phyloP scores from a whole-genome alignment of 1,284 basidiomycete species.

The Rhodofomes roseus region DNA sequence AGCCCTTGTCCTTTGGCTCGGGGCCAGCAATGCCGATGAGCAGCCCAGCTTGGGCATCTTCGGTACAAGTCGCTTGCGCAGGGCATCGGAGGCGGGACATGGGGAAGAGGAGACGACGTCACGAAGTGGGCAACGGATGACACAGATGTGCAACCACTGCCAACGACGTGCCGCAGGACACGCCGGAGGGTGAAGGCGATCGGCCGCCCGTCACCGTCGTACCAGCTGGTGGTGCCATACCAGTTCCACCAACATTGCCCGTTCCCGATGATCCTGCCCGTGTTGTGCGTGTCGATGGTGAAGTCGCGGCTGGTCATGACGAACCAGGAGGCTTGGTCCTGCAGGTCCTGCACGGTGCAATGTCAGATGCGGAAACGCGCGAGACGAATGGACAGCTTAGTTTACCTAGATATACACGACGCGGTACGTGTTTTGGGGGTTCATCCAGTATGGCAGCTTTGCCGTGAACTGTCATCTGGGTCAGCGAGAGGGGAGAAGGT shows the following conservation, averaged over 20 bases:
- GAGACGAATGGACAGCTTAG: no score
- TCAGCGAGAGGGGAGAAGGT: background rate
- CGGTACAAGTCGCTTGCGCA: constrained; percentile 60
- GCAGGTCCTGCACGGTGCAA: constrained; percentile 35
- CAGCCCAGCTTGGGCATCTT: constrained; percentile 69
- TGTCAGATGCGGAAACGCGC: background rate
- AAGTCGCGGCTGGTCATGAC: constrained; percentile 60
- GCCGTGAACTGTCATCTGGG: constrained; percentile 42
- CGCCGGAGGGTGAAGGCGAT: constrained; percentile 56
- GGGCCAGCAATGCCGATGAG: constrained; percentile 33
- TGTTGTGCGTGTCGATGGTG: constrained; percentile 52
- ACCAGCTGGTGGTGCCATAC: constrained; percentile 28
- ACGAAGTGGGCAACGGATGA: constrained; percentile 27
- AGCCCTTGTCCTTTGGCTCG: constrained; percentile 37
- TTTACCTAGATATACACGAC: constrained; percentile 61
- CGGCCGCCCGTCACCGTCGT: constrained; percentile 58
- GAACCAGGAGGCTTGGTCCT: constrained; percentile 68
- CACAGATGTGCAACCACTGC: constrained; percentile 23
- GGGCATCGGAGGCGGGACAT: constrained; percentile 25
- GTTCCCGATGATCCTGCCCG: constrained; percentile 62
- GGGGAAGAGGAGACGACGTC: constrained; percentile 30
- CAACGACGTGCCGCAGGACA: constrained; percentile 43
- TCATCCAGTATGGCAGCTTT: constrained; percentile 57
- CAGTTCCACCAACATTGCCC: constrained; percentile 55
- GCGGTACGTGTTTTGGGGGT: constrained; percentile 52